These are phyloP conservation scores for Porphyrellus cyaneotinctus DNA, from an alignment of 768 basidiomycete species.

Conservation along the genomic window DNA sequence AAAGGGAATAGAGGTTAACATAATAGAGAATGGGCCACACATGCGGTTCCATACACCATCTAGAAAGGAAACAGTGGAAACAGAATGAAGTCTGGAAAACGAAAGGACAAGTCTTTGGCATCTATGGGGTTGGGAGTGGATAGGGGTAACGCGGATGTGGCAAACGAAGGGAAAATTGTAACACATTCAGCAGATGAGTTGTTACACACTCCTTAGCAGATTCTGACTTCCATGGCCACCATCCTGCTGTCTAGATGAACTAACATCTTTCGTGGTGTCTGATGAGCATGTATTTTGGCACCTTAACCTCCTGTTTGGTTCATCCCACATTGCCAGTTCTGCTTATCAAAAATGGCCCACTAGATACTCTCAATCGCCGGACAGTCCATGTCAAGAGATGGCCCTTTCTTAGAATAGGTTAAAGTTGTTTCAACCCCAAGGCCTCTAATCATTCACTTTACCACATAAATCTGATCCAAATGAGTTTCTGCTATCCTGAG, in stretches of 20 bases:
- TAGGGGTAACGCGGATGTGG: too few species aligned
- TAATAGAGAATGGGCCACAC: too few species aligned
- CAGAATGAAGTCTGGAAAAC: too few species aligned
- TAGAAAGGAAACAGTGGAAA: too few species aligned
- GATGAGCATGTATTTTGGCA: slow-evolving; percentile 79
- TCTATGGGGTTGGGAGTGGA: too few species aligned
- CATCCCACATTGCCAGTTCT: slow-evolving; percentile 71
- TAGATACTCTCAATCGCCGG: slow-evolving; percentile 63
- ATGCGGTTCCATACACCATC: too few species aligned
- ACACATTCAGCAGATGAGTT: slow-evolving; percentile 89
- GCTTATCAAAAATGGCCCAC: slow-evolving; percentile 73
- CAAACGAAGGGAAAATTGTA: too few species aligned
- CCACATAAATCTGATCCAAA: slow-evolving; percentile 29
- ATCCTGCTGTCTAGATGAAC: slow-evolving; percentile 87
- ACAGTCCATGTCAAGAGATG: slow-evolving; percentile 47
- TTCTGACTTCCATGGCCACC: slow-evolving; percentile 86
- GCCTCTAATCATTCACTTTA: slow-evolving; percentile 91
- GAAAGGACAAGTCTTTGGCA: too few species aligned
- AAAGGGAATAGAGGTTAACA: too few species aligned
- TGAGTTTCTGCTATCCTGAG: slow-evolving; percentile 67
- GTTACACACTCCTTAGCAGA: slow-evolving; percentile 85
- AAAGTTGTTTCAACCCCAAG: slow-evolving; percentile 86
- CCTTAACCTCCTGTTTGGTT: slow-evolving; percentile 74
- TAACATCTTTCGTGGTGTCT: slow-evolving; percentile 84
- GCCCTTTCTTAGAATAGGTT: slow-evolving; percentile 69